Conservation (phyloP, 129 eudicot species). For the Flaveria brownii region DNA sequence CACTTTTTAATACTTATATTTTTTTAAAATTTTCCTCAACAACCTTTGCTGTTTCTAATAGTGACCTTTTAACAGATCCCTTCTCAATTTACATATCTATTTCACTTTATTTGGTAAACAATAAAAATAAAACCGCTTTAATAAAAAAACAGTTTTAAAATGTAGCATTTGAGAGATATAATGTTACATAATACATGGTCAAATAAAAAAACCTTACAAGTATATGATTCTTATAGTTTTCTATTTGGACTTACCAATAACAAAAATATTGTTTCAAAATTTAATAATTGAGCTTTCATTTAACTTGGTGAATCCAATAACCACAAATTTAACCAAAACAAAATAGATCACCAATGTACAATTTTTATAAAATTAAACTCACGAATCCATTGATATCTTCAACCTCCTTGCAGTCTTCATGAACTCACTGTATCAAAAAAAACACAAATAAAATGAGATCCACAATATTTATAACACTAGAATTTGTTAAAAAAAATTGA, state of each 20-base stretch:
- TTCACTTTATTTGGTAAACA: background rate
- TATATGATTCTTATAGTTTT: no score
- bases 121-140: background rate
- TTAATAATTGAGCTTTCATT: conserved; percentile 26
- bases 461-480: background rate
- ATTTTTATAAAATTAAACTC: conserved; percentile 23
- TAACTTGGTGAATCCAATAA: background rate
- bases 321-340: conserved; percentile 26
- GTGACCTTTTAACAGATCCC: conserved; percentile 24
- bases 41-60: conserved; percentile 27
- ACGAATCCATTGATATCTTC: conserved; percentile 50
- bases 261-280: background rate
- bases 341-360: conserved; percentile 38
- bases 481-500: background rate
- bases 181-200: no score
- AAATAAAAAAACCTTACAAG: no score
- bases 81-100: background rate
- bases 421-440: conserved; percentile 54
- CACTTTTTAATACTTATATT: conserved; percentile 15
- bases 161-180: no score
- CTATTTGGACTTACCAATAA: background rate
- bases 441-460: background rate
- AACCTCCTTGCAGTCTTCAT: conserved; percentile 59
- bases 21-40: conserved; percentile 19
- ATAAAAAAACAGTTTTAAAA: no score